Conservation (phyloP, 2,329 filamentous ascomycete genomes). For the Byssochlamys sp. region DNA sequence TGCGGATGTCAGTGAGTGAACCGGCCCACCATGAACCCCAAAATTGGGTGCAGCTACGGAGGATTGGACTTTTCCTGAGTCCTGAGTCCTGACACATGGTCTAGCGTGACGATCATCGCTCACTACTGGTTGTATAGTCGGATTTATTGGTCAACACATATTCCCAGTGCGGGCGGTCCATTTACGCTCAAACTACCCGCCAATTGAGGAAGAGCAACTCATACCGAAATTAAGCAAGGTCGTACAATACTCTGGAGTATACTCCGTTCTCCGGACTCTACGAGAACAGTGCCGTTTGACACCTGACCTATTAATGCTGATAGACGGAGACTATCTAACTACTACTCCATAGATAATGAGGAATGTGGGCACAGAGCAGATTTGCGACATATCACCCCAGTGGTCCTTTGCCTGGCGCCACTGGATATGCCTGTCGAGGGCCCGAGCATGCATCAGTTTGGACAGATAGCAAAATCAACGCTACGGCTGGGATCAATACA, state of each 20-base stretch:
- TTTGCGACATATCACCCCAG: background rate
- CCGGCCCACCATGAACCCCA: background rate
- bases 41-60: background rate
- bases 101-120: background rate
- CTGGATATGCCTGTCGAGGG: background rate
- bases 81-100: background rate
- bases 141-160: background rate
- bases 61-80: background rate
- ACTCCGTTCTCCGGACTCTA: background rate
- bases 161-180: background rate
- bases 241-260: background rate
- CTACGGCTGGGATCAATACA: background rate
- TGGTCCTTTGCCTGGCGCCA: background rate
- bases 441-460: background rate
- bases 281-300: background rate
- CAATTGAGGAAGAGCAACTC: background rate
- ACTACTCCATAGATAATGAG: background rate
- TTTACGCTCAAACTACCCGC: background rate
- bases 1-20: background rate
- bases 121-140: background rate
- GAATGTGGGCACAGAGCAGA: background rate
- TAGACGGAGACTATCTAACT: background rate
- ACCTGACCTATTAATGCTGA: background rate
- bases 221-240: background rate
- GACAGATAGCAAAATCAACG: background rate